Evolutionary conservation across 495 filamentous ascomycete genomes (phyloP).

Genomic region (Xylaria flabelliformis): DNA sequence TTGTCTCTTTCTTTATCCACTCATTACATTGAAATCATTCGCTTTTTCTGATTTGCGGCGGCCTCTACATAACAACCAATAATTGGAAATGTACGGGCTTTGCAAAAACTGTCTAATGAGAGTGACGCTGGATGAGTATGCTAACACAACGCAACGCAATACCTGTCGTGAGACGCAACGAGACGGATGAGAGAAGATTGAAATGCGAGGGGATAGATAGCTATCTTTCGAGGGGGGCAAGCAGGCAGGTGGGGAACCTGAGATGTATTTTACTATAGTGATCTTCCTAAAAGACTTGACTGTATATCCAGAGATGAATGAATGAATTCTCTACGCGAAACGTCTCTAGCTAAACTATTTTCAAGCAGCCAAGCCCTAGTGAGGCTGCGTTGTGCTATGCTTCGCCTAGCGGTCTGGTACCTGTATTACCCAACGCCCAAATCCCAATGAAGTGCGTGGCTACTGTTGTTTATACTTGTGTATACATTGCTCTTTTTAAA

Average conservation of each 20-base stretch:
- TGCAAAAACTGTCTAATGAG: neutral
- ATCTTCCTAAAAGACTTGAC: neutral
- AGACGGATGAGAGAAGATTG: neutral
- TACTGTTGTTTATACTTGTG: neutral
- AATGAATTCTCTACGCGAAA: neutral
- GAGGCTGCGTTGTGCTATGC: neutral
- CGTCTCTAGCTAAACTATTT: neutral
- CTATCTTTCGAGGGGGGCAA: neutral
- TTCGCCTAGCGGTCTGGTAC: neutral
- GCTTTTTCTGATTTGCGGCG: conserved; percentile 2
- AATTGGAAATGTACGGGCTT: neutral
- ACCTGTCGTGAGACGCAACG: neutral
- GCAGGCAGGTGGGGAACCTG: neutral
- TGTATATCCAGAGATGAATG: neutral
- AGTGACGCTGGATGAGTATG: neutral
- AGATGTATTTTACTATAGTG: conserved; percentile 7
- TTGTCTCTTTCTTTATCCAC: conserved; percentile 1
- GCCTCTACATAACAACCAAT: neutral
- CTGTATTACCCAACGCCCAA: neutral
- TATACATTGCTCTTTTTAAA: too few species aligned
- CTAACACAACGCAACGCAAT: neutral
- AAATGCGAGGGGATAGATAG: neutral
- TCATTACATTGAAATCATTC: conserved; percentile 16
- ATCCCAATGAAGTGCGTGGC: neutral
- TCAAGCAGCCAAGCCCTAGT: neutral